A percentile compares a stretch with the other conserved stretches of the same genome.
Conservation (phyloP, 2,329 filamentous ascomycete species). For the Botryotinia narcissicola region DNA sequence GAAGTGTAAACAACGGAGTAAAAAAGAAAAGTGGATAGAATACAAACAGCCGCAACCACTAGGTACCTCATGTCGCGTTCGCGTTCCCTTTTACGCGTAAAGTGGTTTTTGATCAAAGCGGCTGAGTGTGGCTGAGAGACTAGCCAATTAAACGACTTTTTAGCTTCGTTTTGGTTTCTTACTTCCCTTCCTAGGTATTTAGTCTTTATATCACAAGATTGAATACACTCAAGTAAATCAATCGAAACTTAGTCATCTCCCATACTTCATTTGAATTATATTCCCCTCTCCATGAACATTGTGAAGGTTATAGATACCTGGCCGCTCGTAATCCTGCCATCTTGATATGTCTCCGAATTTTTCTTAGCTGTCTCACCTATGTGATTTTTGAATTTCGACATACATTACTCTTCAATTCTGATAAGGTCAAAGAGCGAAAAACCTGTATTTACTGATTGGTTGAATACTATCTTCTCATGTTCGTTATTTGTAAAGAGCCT, state of each 20-base stretch:
- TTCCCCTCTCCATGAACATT: neutral
- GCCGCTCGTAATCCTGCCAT: neutral
- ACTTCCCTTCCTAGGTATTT: neutral
- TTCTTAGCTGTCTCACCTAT: neutral
- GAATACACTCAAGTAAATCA: neutral
- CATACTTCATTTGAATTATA: neutral
- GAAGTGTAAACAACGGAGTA: neutral
- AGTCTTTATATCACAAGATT: neutral
- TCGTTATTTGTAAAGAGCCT: neutral
- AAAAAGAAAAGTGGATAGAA: conserved; percentile 16
- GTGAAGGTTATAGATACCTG: neutral
- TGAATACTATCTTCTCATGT: neutral
- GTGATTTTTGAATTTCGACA: neutral
- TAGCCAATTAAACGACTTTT: neutral
- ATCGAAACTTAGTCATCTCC: neutral
- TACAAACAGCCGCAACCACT: neutral
- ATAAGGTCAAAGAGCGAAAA: neutral
- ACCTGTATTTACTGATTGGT: neutral
- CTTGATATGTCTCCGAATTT: neutral
- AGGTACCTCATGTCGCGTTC: neutral
- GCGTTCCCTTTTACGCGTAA: conserved; percentile 10
- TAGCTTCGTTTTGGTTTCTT: neutral
- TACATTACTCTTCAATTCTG: neutral
- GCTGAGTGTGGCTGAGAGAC: neutral
- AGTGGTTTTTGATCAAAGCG: conserved; percentile 10